Evolutionary conservation across 2,329 filamentous ascomycete species (phyloP).

Genomic region (Lachnellula hyalina): DNA sequence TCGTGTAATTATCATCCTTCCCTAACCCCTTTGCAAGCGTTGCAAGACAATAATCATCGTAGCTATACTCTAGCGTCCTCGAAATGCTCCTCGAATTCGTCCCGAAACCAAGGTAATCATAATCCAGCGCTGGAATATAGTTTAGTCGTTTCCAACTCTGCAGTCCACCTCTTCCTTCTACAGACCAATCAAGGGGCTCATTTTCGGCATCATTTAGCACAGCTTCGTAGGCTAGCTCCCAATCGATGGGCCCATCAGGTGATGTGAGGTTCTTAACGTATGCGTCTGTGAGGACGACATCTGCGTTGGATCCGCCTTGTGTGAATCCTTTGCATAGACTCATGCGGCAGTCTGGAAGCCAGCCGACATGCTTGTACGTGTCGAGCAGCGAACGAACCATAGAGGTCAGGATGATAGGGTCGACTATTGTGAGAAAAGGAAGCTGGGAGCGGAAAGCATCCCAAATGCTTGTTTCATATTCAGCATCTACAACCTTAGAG

Average conservation of each 20-base stretch:
- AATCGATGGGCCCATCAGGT: slow-evolving; percentile 47
- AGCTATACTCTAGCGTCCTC: slow-evolving; percentile 69
- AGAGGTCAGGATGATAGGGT: slow-evolving; percentile 55
- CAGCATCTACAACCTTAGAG: not conserved
- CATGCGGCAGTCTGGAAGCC: slow-evolving; percentile 44
- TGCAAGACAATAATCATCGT: slow-evolving; percentile 66
- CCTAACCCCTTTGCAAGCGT: slow-evolving; percentile 54
- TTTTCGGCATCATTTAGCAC: slow-evolving; percentile 54
- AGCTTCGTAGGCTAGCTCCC: slow-evolving; percentile 64
- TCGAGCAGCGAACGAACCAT: slow-evolving; percentile 71
- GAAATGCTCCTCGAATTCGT: slow-evolving; percentile 66
- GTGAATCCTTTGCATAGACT: slow-evolving; percentile 69
- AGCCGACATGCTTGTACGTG: slow-evolving; percentile 60
- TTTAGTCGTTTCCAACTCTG: slow-evolving; percentile 65
- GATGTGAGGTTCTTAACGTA: slow-evolving; percentile 58
- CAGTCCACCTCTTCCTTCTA: slow-evolving; percentile 65
- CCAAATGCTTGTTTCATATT: slow-evolving; percentile 52
- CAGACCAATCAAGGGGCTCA: slow-evolving; percentile 60
- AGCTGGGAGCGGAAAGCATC: slow-evolving; percentile 65
- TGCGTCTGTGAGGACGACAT: slow-evolving; percentile 63
- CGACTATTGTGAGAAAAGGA: slow-evolving; percentile 64
- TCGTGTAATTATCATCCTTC: slow-evolving; percentile 41
- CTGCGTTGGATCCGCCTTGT: slow-evolving; percentile 71
- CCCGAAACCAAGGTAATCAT: slow-evolving; percentile 60
- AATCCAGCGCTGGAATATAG: slow-evolving; percentile 67